Base-by-base conservation (phyloP, 805 yeast genomes). In the Danielia reshetovae region DNA sequence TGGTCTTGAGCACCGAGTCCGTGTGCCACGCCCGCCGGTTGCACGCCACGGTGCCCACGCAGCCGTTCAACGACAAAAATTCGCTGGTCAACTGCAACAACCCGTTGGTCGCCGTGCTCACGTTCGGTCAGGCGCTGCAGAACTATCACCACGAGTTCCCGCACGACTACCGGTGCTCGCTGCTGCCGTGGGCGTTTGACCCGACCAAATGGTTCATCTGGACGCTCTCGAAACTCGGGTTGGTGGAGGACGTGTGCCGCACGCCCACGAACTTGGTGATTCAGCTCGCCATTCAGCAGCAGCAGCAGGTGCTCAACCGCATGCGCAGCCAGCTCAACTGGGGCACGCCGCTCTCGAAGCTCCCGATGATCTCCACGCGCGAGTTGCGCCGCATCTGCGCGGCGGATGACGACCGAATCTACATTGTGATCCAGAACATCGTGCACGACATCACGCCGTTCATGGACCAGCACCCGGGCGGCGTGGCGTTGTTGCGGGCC, bases 131-230 rank as follows among this genome's bases (percentile, higher is more conserved):
- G 62, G 90, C 95, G 4, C 79, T 79, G 60, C 94, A 87, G 59
- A 89, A 88, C 62, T 90, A 84, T 65, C 97, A 89, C 64, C 96
- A 90, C 64, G 96, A 87, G 62, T 89, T 89, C 60, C 95, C 96
- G 5, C 79, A 83, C 44, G 97, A 89, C 60, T 88, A 82, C 62
- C 72, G 96, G 42, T 79, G 79, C 46, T 85, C 88, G 5, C 64
- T 75, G 36, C 74, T 77, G 42, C 71, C 80, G 74, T 79, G 78
- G 59, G 81, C 82, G 30, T 82, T 77, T 59, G 97, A 89, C 59
- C 96, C 97, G 8, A 82, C 94, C 26, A 88, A 85, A 65, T 78
- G 86, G 81, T 66, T 77, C 32, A 70, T 89, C 35, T 71, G 71
- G 60, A 23, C 66, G 1, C 55, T 78, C 39, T 65, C 69, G 32